A percentile compares a stretch with the other conserved stretches of the same genome.
Evolutionary conservation across 495 filamentous ascomycete genomes (phyloP).

Genomic region (Penicillium malachiteum): DNA sequence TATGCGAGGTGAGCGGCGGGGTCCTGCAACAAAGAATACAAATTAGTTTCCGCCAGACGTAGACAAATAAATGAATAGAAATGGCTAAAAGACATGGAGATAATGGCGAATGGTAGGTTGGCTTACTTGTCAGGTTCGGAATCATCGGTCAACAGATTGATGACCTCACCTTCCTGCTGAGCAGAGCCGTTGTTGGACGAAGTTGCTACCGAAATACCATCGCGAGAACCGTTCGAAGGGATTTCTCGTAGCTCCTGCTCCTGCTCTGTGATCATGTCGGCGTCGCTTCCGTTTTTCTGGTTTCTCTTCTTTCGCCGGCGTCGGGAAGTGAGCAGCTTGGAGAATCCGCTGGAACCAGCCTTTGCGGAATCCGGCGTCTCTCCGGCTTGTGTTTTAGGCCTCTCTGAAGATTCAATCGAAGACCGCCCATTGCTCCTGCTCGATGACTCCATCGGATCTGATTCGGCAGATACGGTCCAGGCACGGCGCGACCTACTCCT

Average conservation of each 20-base stretch:
- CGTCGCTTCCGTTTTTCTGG: conserved; percentile 31
- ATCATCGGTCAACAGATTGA: conserved; percentile 66
- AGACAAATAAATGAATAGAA: background rate
- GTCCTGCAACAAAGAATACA: conserved; percentile 34
- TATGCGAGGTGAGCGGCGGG: conserved; percentile 66
- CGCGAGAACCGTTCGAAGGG: conserved; percentile 28
- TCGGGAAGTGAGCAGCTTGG: conserved; percentile 54
- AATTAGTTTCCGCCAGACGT: conserved; percentile 19
- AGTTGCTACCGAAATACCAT: conserved; percentile 10
- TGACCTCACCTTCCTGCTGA: conserved; percentile 31
- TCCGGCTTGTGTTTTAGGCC: conserved; percentile 43
- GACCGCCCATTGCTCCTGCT: conserved; percentile 43
- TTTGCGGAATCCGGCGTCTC: conserved; percentile 36
- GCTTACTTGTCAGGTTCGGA: conserved; percentile 70
- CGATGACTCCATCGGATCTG: conserved; percentile 34
- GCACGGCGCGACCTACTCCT: conserved; percentile 28
- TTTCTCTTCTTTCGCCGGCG: conserved; percentile 44
- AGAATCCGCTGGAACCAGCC: conserved; percentile 45
- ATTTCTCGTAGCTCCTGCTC: conserved; percentile 13
- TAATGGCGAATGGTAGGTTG: background rate
- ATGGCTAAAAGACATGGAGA: background rate
- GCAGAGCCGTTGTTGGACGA: conserved; percentile 31
- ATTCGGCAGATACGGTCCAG: conserved; percentile 33
- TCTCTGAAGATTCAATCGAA: conserved; percentile 45
- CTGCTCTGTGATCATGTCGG: conserved; percentile 22